These are phyloP conservation scores for Fusarium algeriense DNA, from an alignment of 2,329 filamentous ascomycete species.

Conservation along the genomic window DNA sequence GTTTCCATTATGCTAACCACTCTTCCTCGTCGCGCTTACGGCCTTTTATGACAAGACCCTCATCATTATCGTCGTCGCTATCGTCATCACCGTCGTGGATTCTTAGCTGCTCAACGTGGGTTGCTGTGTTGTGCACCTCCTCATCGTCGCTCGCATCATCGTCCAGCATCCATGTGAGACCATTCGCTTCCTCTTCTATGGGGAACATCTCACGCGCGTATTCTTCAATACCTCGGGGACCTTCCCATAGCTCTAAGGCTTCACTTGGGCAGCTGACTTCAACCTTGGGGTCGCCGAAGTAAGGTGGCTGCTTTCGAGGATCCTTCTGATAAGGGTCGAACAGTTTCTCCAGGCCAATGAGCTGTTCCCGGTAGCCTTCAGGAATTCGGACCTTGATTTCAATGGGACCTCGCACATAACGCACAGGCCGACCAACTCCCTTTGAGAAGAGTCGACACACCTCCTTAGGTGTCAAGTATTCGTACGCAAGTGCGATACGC, in stretches of 20 bases:
- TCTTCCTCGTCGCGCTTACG: conserved; percentile 69
- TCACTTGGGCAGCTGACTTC: conserved; percentile 77
- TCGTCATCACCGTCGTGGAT: conserved; percentile 59
- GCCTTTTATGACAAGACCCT: conserved; percentile 69
- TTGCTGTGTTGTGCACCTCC: conserved; percentile 51
- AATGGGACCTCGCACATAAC: conserved; percentile 82
- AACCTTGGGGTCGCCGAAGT: conserved; percentile 70
- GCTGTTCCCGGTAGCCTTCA: conserved; percentile 87
- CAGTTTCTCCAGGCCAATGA: conserved; percentile 75
- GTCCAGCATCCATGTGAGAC: conserved; percentile 88
- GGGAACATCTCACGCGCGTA: conserved; percentile 96
- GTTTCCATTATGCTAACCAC: conserved; percentile 64
- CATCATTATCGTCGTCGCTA: conserved; percentile 67
- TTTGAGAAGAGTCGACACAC: conserved; percentile 84
- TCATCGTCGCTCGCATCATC: conserved; percentile 60
- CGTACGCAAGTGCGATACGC: conserved; percentile 89
- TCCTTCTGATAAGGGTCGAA: conserved; percentile 66
- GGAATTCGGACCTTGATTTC: conserved; percentile 89
- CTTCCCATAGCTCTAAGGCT: conserved; percentile 89
- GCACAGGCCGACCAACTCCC: conserved; percentile 81
- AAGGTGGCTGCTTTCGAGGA: conserved; percentile 69
- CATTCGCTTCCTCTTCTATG: conserved; percentile 93
- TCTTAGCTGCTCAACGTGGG: conserved; percentile 54
- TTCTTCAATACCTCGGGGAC: conserved; percentile 89
- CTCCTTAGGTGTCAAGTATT: conserved; percentile 85